phyloP scores from a whole-genome alignment of 768 basidiomycete genomes.

The Porphyrellus cyaneotinctus region DNA sequence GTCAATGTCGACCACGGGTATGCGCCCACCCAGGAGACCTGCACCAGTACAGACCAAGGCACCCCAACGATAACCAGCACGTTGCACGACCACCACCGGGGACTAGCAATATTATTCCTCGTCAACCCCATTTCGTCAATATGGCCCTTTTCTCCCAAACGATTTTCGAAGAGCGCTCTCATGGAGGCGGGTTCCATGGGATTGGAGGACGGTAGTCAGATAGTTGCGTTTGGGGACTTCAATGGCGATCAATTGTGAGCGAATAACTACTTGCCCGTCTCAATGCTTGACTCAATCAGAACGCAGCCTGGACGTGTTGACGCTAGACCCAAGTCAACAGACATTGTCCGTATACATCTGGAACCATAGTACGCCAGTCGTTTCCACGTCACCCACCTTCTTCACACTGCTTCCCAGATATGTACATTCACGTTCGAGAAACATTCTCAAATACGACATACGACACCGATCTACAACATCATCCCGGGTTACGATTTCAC shows the following conservation, averaged over 20 bases:
- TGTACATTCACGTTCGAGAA: constrained; percentile 54
- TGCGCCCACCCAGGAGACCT: no score
- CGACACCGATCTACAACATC: constrained; percentile 64
- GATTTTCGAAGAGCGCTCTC: constrained; percentile 78
- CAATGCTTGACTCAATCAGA: background rate
- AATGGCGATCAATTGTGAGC: constrained; percentile 93
- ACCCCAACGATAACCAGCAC: no score
- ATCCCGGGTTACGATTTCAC: constrained; percentile 94
- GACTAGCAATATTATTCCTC: constrained; percentile 18
- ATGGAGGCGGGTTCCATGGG: constrained; percentile 80
- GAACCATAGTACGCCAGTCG: constrained; percentile 64
- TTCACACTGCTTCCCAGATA: constrained; percentile 39
- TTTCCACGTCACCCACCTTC: background rate
- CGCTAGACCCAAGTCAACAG: constrained; percentile 69
- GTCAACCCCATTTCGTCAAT: constrained; percentile 29
- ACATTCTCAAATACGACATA: constrained; percentile 51
- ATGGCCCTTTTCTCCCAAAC: constrained; percentile 89
- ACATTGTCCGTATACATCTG: constrained; percentile 76
- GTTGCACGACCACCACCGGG: no score
- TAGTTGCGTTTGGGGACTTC: constrained; percentile 92
- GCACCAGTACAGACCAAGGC: no score
- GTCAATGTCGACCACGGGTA: no score
- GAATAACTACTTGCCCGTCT: background rate
- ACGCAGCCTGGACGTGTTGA: constrained; percentile 79
- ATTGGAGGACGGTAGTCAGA: constrained; percentile 61